Base-by-base conservation (phyloP, 2,329 filamentous ascomycete species). In the Penicillium rolfsii region DNA sequence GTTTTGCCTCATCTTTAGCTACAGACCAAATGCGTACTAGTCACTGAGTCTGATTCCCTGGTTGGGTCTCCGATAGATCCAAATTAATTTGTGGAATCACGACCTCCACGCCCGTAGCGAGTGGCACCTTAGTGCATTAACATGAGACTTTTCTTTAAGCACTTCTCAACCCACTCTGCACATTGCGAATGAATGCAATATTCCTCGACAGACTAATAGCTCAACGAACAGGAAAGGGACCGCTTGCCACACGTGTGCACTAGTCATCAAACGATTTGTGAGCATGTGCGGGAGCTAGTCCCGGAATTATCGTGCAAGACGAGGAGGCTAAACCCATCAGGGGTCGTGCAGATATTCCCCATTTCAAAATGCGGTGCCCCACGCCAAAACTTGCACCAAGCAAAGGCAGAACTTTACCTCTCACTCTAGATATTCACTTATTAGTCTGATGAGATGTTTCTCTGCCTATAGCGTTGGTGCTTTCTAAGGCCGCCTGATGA, bases 221-320 rank as follows among this genome's bases (percentile, higher is more conserved):
- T 19, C 19, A 24, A 33, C 12, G 8, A 46, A 16, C 33, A 52
- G 8, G n/a, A 52, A 36, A 33, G 26, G 33, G 26, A 52, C 33
- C 26, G 33, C 33, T 38, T 52, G 49, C 19, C 33, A 52, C 49
- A 52, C 49, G 49, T 52, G 49, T 36, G 49, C 33, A 24, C 30
- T 52, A 52, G 49, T 33, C 49, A 19, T 19, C 2, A 22, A 26
- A 26, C 33, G 30, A 52, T 36, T 52, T 38, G 49, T 19, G 14
- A 35, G 49, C 4, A 38, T n/a, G 35, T 33, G 49, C 33, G 33
- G 49, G 33, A 52, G 30, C 19, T 52, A 38, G 49, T 19, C 16
- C 49, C 19, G 33, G 14, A 26, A 7, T 38, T 52, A 19, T 19
- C 14, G 16, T 26, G 33, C 33, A 52, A 28, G 26, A 30, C 22